Percentiles rank a stretch among this genome's conserved stretches.
phyloP scores from a whole-genome alignment of 2,329 filamentous ascomycete species.

The Fusarium penzigii region DNA sequence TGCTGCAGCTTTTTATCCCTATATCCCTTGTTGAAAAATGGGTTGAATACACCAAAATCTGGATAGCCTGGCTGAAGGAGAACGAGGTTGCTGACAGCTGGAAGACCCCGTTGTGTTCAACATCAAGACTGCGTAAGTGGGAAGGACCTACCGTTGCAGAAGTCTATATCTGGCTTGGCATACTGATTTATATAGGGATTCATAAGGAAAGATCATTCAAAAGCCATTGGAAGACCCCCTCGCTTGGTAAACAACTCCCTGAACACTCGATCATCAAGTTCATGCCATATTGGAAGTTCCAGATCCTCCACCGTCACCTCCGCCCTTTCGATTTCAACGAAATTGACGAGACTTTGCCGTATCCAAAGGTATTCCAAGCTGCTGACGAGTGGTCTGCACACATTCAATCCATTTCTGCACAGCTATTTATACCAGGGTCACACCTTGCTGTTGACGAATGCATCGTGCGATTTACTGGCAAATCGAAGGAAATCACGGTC shows the following conservation, averaged over 20 bases:
- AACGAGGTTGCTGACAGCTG: neutral
- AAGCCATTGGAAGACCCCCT: neutral
- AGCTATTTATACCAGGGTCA: slow-evolving; percentile 1
- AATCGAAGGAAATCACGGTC: neutral
- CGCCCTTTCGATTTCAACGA: neutral
- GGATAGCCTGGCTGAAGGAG: neutral
- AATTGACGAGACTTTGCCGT: neutral
- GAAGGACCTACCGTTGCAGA: neutral
- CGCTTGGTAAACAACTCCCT: neutral
- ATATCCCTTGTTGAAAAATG: slow-evolving; percentile 1
- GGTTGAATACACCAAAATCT: neutral
- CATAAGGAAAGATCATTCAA: neutral
- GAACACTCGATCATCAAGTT: neutral
- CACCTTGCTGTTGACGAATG: slow-evolving; percentile 6
- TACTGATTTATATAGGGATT: neutral
- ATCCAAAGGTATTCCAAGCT: neutral
- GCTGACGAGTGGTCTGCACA: slow-evolving; percentile 6
- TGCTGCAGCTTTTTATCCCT: neutral
- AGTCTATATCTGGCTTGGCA: neutral
- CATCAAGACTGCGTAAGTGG: neutral
- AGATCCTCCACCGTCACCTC: neutral
- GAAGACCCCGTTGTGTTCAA: neutral
- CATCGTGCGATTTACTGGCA: slow-evolving; percentile 7
- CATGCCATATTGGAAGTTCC: neutral
- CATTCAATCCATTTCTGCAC: slow-evolving; percentile 3